These are phyloP conservation scores for Penicillium verrucosum DNA, from an alignment of 2,329 filamentous ascomycete genomes.

Conservation along the genomic window DNA sequence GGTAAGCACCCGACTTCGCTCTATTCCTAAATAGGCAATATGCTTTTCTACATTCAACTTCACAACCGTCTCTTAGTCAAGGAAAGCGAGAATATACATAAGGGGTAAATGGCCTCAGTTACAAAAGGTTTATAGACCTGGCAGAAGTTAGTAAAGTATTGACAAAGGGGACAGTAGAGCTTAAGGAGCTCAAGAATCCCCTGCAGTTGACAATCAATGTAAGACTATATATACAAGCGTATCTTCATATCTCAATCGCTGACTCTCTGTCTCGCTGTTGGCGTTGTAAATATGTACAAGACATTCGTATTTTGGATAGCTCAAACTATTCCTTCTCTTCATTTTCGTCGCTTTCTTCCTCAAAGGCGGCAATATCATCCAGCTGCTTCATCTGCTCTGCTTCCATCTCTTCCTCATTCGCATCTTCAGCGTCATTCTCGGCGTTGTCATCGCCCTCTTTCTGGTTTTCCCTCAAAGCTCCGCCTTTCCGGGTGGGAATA, in stretches of 20 bases:
- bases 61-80: background rate
- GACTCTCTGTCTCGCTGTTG: background rate
- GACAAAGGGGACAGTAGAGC: background rate
- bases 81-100: background rate
- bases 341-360: conserved; percentile 1
- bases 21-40: background rate
- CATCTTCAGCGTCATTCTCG: conserved; percentile 19
- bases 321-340: background rate
- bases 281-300: background rate
- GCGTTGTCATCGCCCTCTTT: conserved; percentile 10
- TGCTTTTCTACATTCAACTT: background rate
- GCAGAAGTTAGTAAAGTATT: background rate
- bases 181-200: background rate
- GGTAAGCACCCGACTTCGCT: background rate
- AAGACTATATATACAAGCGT: background rate
- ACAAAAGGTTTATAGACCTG: too few relatives aligned
- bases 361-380: conserved; percentile 1
- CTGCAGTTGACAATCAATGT: background rate
- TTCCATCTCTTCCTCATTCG: conserved; percentile 3
- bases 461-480: conserved; percentile 54
- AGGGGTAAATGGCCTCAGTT: too few relatives aligned
- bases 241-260: background rate
- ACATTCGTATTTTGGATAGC: background rate
- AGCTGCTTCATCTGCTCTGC: conserved; percentile 6
- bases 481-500: conserved; percentile 88